Conservation (phyloP, 306 rosid species). For the Prunus campanulata region DNA sequence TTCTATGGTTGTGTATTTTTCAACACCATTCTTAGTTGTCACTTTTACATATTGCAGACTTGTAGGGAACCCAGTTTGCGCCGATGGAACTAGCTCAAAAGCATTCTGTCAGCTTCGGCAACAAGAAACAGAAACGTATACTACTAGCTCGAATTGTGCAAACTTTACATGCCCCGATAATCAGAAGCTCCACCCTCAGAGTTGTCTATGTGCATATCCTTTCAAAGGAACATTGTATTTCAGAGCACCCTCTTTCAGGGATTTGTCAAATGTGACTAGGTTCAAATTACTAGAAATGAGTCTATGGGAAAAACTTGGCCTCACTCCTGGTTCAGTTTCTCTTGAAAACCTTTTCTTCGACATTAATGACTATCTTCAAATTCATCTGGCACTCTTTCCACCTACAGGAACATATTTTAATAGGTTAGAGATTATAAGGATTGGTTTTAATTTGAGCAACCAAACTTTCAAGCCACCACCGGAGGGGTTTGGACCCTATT, state of each 20-base stretch:
- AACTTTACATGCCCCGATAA: constrained; percentile 48
- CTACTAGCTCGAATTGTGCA: constrained; percentile 67
- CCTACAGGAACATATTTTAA: constrained; percentile 57
- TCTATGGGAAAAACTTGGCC: constrained; percentile 56
- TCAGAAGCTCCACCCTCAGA: constrained; percentile 75
- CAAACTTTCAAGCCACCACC: constrained; percentile 94
- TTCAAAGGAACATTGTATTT: constrained; percentile 70
- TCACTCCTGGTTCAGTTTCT: constrained; percentile 82
- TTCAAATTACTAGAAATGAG: constrained; percentile 69
- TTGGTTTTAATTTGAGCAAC: constrained; percentile 72
- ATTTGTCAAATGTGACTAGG: constrained; percentile 42
- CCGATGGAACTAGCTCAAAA: constrained; percentile 22
- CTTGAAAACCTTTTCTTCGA: constrained; percentile 71
- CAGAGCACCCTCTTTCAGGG: constrained; percentile 80
- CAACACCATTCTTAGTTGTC: constrained; percentile 17
- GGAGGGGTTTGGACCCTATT: constrained; percentile 65
- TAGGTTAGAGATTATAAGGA: constrained; percentile 66
- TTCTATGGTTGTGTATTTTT: constrained; percentile 6
- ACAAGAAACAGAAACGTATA: constrained; percentile 45
- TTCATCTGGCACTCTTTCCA: constrained; percentile 80
- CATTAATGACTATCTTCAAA: constrained; percentile 73
- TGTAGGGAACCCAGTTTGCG: constrained; percentile 81
- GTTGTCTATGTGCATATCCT: constrained; percentile 88
- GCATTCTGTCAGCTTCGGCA: constrained; percentile 58
- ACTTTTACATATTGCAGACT: constrained; percentile 50